Evolutionary conservation across 2,329 filamentous ascomycete species (phyloP).

Genomic region (Fusarium sp.): DNA sequence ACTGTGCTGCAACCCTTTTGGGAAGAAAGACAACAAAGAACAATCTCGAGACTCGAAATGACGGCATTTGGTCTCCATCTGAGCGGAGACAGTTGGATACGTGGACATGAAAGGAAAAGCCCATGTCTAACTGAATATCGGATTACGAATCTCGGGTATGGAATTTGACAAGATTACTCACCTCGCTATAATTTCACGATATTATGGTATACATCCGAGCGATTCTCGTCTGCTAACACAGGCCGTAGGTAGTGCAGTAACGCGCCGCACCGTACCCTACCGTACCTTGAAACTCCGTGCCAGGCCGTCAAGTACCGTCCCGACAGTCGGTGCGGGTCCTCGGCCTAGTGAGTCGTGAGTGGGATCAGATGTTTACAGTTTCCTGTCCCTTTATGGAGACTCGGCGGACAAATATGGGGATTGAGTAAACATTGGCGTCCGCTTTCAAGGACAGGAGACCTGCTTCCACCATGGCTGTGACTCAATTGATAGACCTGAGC

Average conservation of each 20-base stretch:
- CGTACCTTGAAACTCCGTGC: constrained; percentile 2
- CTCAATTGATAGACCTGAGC: constrained; percentile 12
- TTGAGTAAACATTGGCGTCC: constrained; percentile 14
- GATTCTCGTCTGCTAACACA: background rate
- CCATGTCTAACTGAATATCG: background rate
- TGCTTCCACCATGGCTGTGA: constrained; percentile 11
- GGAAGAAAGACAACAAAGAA: constrained; percentile 37
- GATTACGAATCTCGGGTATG: constrained; percentile 33
- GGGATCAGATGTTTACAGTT: constrained; percentile 31
- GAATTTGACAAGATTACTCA: constrained; percentile 27
- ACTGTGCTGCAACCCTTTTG: constrained; percentile 6
- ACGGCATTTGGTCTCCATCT: constrained; percentile 23
- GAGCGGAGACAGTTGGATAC: constrained; percentile 9
- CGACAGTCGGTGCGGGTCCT: constrained; percentile 26
- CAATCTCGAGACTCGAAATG: constrained; percentile 24
- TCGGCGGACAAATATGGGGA: constrained; percentile 19
- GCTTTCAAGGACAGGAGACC: constrained; percentile 16
- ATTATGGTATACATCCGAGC: background rate
- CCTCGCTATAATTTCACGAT: constrained; percentile 5
- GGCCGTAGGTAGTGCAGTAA: background rate
- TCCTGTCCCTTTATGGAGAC: constrained; percentile 28
- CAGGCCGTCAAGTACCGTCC: constrained; percentile 11
- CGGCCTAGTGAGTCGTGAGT: constrained; percentile 11
- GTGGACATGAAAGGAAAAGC: constrained; percentile 2
- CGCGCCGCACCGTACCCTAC: background rate